phyloP scores from a whole-genome alignment of 352 stramenopile genomes.

The Phytophthora agathidicida region DNA sequence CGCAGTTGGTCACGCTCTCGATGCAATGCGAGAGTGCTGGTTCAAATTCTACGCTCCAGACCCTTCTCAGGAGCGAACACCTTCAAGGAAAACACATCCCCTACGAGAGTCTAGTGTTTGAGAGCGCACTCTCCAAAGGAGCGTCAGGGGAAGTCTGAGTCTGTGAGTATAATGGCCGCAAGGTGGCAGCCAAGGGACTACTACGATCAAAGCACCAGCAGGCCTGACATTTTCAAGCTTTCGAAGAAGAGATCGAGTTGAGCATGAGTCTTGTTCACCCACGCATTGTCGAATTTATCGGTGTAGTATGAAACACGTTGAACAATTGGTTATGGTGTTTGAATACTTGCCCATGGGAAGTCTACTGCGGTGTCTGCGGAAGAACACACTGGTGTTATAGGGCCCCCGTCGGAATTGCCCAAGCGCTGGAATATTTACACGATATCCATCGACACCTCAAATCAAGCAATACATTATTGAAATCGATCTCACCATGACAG shows the following conservation, averaged over 20 bases:
- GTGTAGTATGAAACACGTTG: slow-evolving; percentile 51
- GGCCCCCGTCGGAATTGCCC: slow-evolving; percentile 33
- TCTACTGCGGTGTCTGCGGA: slow-evolving; percentile 35
- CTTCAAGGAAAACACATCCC: slow-evolving; percentile 27
- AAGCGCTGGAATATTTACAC: slow-evolving; percentile 42
- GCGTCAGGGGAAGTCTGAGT: slow-evolving; percentile 56
- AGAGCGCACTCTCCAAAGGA: slow-evolving; percentile 30
- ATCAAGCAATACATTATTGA: slow-evolving; percentile 68
- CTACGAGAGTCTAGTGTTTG: slow-evolving; percentile 24
- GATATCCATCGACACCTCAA: slow-evolving; percentile 37
- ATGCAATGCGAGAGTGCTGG: slow-evolving; percentile 25
- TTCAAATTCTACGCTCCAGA: slow-evolving; percentile 32
- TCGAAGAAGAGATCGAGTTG: slow-evolving; percentile 44
- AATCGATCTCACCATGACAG: slow-evolving; percentile 40
- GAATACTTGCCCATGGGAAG: slow-evolving; percentile 43
- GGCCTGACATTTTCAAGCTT: slow-evolving; percentile 44
- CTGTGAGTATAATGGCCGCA: slow-evolving; percentile 43
- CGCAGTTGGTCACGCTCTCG: slow-evolving; percentile 3
- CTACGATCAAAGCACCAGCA: slow-evolving; percentile 29
- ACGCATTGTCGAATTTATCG: slow-evolving; percentile 42
- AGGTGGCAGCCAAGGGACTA: slow-evolving; percentile 53
- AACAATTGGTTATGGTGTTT: slow-evolving; percentile 52
- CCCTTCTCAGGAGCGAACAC: slow-evolving; percentile 16
- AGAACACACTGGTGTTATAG: slow-evolving; percentile 31
- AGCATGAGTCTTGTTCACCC: slow-evolving; percentile 35